A percentile compares a stretch with the other conserved stretches of the same genome.
Conservation (phyloP, 2,329 filamentous ascomycete species). For the Taxawa tesnikishii region DNA sequence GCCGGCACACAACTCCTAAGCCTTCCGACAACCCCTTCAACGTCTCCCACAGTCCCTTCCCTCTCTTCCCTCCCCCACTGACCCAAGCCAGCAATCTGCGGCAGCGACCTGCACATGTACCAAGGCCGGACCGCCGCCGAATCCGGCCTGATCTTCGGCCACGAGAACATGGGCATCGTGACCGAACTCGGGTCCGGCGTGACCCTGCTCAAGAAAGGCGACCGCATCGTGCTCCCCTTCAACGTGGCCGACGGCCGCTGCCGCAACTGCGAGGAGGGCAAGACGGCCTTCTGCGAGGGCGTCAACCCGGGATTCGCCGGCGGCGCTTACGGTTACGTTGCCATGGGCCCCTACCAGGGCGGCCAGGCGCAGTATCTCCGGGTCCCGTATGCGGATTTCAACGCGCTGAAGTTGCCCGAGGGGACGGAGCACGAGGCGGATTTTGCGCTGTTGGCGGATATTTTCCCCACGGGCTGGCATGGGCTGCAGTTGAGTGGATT, state of each 20-base stretch:
- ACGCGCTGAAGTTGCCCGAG: slow-evolving; percentile 47
- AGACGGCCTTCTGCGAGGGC: slow-evolving; percentile 45
- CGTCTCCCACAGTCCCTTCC: too few species aligned
- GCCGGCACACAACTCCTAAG: too few species aligned
- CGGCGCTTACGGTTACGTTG: slow-evolving; percentile 42
- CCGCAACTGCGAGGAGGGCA: slow-evolving; percentile 51
- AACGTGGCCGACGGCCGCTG: slow-evolving; percentile 53
- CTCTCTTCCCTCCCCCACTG: too few species aligned
- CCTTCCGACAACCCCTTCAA: too few species aligned
- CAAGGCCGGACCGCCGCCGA: slow-evolving; percentile 53
- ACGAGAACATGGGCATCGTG: slow-evolving; percentile 51
- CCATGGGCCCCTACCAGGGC: slow-evolving; percentile 38
- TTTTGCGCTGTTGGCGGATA: slow-evolving; percentile 41
- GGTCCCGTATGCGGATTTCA: slow-evolving; percentile 57
- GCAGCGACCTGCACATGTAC: slow-evolving; percentile 42
- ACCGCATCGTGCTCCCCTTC: slow-evolving; percentile 53
- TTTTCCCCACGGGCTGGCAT: slow-evolving; percentile 43
- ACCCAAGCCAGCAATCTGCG: slow-evolving; percentile 12
- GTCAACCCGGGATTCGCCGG: slow-evolving; percentile 49
- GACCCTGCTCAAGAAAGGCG: slow-evolving; percentile 48
- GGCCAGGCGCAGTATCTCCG: slow-evolving; percentile 53
- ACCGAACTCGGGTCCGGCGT: slow-evolving; percentile 46
- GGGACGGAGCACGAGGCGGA: slow-evolving; percentile 51
- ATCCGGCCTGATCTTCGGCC: slow-evolving; percentile 48
- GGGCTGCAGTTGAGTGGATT: slow-evolving; percentile 47